Evolutionary conservation across 768 basidiomycete species (phyloP), one percentile per base, ranked within the genome.

Genomic region (Amanita exitialis): DNA sequence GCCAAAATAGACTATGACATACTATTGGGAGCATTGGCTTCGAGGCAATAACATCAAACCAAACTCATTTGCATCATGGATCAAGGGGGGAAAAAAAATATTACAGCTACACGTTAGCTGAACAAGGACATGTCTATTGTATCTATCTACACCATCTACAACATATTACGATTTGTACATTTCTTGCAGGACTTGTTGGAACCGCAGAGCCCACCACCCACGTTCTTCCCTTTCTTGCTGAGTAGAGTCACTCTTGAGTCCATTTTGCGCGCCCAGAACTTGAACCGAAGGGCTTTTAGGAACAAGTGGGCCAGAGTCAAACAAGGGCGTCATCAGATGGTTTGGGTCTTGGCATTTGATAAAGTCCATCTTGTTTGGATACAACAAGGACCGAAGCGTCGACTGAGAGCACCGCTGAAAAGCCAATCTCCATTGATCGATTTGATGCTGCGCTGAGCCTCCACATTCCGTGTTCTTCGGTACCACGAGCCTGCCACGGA

Each of bases 221-320:
- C 86, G 70, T 54, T 86, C 82, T 58, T 86, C 82, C 21, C 81
- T 62, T 55, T 87, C 86, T 45, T 69, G 67, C 36, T 70, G 66
- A 9, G 50, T 55, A 23, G 50, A 56, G 20, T 59, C 35, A 3
- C 44, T 52, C 5, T 34, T 46, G 20, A 50, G 50, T 6, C 56
- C 55, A 12, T 46, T 25, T 18, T 46, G 46, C 20, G 36, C 59
- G 3, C 65, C 62, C 13, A 66, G 64, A 13, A 82, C 57, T 56
- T 80, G 80, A 47, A 79, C 68, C 0, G 85, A 88, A 9, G 87
- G 86, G 57, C 85, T 86, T 63, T 81, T 86, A 10, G 85, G 85
- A 3, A 87, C 57, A 3, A 86, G 84, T 36, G 75, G 56, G 13
- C 74, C 75, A 53, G 70, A 70, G 10, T 64, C 61, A 37, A 73